phyloP scores from a whole-genome alignment of 768 basidiomycete genomes.

The Gloeophyllum trabeum region DNA sequence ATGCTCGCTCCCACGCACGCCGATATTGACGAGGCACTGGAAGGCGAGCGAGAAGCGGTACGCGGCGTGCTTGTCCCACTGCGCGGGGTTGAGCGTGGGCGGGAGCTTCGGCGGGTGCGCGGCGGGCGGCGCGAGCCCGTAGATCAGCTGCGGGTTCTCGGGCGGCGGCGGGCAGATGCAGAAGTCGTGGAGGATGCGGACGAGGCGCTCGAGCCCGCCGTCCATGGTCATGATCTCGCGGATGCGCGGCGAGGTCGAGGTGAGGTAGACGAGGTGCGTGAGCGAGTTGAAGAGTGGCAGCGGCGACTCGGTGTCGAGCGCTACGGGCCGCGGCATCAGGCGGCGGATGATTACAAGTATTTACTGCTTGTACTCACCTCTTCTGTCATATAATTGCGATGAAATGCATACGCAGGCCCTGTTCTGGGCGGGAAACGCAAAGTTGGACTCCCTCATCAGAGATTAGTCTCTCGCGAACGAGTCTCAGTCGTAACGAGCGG shows the following conservation, averaged over 20 bases:
- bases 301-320: constrained; percentile 42
- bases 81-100: constrained; percentile 54
- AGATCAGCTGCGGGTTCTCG: constrained; percentile 64
- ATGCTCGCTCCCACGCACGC: constrained; percentile 87
- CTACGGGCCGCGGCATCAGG: constrained; percentile 13
- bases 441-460: constrained; percentile 88
- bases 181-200: constrained; percentile 84
- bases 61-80: constrained; percentile 75
- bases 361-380: constrained; percentile 48
- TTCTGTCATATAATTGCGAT: constrained; percentile 86
- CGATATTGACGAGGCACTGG: constrained; percentile 95
- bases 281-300: constrained; percentile 86
- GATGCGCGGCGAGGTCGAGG: constrained; percentile 93
- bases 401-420: constrained; percentile 92
- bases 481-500: not conserved
- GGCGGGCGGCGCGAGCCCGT: constrained; percentile 64
- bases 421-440: constrained; percentile 89
- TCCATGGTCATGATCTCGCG: constrained; percentile 98
- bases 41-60: constrained; percentile 90
- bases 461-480: not conserved
- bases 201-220: constrained; percentile 92
- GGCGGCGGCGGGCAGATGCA: constrained; percentile 76
- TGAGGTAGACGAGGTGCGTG: constrained; percentile 91
- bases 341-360: not conserved
- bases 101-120: constrained; percentile 40